phyloP scores from a whole-genome alignment of 2,329 filamentous ascomycete genomes.

The Aspergillus aculeatinus region DNA sequence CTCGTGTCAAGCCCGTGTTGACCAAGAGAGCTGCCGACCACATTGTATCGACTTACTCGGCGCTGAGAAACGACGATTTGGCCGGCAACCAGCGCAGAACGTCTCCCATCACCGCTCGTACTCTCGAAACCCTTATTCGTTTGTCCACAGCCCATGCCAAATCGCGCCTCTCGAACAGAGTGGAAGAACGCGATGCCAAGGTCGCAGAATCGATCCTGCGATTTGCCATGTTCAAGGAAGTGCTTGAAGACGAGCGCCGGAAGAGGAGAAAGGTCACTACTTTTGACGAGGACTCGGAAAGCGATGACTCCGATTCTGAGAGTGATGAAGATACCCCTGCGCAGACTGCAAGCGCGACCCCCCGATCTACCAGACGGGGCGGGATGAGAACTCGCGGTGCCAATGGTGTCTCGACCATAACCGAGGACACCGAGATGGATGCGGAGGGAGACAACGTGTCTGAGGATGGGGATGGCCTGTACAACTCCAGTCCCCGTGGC shows the following conservation, averaged over 20 bases:
- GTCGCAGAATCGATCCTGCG: conserved; percentile 86
- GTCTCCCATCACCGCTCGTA: conserved; percentile 93
- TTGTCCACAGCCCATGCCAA: conserved; percentile 95
- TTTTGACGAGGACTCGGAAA: conserved; percentile 59
- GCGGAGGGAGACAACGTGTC: conserved; percentile 55
- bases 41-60: conserved; percentile 87
- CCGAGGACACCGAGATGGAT: conserved; percentile 40
- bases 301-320: conserved; percentile 42
- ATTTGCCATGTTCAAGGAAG: conserved; percentile 96
- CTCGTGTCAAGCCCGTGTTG: conserved; percentile 80
- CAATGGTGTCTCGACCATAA: conserved; percentile 38
- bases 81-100: conserved; percentile 91
- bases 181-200: conserved; percentile 85
- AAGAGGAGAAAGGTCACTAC: conserved; percentile 78
- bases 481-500: conserved; percentile 52
- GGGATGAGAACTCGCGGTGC: conserved; percentile 36
- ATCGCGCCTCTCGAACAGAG: conserved; percentile 78
- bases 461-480: conserved; percentile 54
- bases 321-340: conserved; percentile 28
- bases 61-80: conserved; percentile 91
- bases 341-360: conserved; percentile 29
- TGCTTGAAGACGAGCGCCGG: conserved; percentile 72
- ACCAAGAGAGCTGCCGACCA: conserved; percentile 90
- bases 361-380: conserved; percentile 34
- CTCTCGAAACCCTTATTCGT: conserved; percentile 96